phyloP scores from a whole-genome alignment of 2,329 filamentous ascomycete genomes.

The Ophiosphaerella narmari region DNA sequence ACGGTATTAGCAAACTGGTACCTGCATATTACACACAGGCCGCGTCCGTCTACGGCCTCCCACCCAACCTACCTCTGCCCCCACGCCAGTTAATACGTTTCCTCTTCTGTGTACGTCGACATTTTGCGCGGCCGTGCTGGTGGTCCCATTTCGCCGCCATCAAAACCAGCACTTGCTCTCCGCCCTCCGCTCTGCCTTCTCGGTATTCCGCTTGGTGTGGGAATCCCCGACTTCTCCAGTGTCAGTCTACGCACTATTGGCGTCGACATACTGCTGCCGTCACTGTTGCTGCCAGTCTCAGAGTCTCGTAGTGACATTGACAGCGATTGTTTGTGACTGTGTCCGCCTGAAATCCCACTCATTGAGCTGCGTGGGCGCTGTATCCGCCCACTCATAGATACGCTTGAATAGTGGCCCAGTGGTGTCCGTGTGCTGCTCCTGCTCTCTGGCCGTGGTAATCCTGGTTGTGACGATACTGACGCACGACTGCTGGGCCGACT shows the following conservation, averaged over 20 bases:
- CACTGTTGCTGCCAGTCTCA: slow-evolving; percentile 52
- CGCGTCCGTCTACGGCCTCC: slow-evolving; percentile 3
- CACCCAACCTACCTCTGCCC: slow-evolving; percentile 5
- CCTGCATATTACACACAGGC: slow-evolving; percentile 12
- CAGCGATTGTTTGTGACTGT: slow-evolving; percentile 39
- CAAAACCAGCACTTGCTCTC: slow-evolving; percentile 45
- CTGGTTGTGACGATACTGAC: slow-evolving; percentile 36
- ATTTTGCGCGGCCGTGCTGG: slow-evolving; percentile 56
- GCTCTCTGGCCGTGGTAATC: slow-evolving; percentile 58
- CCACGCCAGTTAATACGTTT: slow-evolving; percentile 56
- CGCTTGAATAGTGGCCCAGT: slow-evolving; percentile 59
- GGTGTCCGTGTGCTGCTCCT: slow-evolving; percentile 70
- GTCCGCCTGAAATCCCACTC: slow-evolving; percentile 58
- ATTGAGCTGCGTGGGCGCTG: slow-evolving; percentile 72
- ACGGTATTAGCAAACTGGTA: slow-evolving; percentile 8
- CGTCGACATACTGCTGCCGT: slow-evolving; percentile 46
- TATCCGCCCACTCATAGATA: slow-evolving; percentile 50
- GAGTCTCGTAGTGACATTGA: slow-evolving; percentile 51
- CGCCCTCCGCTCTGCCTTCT: slow-evolving; percentile 57
- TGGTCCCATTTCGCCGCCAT: slow-evolving; percentile 52
- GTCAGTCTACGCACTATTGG: slow-evolving; percentile 52
- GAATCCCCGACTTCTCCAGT: slow-evolving; percentile 54
- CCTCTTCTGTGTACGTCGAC: slow-evolving; percentile 58
- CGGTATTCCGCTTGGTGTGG: slow-evolving; percentile 54
- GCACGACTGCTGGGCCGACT: slow-evolving; percentile 77